Evolutionary conservation across 2,329 filamentous ascomycete species (phyloP).

Genomic region (Paecilomyces formosus): DNA sequence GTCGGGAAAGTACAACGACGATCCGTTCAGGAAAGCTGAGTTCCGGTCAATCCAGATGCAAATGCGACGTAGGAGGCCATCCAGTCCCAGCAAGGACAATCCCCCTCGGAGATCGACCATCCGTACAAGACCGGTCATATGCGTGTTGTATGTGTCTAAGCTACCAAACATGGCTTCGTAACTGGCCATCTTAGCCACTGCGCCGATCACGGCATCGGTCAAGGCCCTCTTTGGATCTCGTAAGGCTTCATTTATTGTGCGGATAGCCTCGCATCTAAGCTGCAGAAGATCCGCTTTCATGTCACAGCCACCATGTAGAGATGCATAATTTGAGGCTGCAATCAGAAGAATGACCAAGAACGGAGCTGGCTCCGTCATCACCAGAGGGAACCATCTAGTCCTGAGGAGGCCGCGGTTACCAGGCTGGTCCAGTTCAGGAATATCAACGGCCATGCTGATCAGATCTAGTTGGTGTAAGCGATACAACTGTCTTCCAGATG

Average conservation of each 20-base stretch:
- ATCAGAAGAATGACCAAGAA: slow-evolving; percentile 37
- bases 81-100: slow-evolving; percentile 34
- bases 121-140: slow-evolving; percentile 40
- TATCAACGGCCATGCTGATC: slow-evolving; percentile 32
- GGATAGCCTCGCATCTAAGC: slow-evolving; percentile 39
- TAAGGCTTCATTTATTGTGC: slow-evolving; percentile 36
- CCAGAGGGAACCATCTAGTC: slow-evolving; percentile 34
- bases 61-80: slow-evolving; percentile 40
- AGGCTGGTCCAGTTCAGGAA: slow-evolving; percentile 34
- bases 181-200: slow-evolving; percentile 46
- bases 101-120: slow-evolving; percentile 42
- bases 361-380: slow-evolving; percentile 32
- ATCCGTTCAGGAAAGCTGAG: slow-evolving; percentile 28
- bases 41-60: slow-evolving; percentile 45
- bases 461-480: slow-evolving; percentile 19
- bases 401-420: slow-evolving; percentile 27
- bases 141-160: slow-evolving; percentile 34
- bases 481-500: not conserved
- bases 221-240: slow-evolving; percentile 19
- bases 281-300: slow-evolving; percentile 27
- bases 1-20: slow-evolving; percentile 24
- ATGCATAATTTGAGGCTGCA: slow-evolving; percentile 34
- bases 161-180: slow-evolving; percentile 47
- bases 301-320: slow-evolving; percentile 14
- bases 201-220: slow-evolving; percentile 40